A percentile compares a stretch with the other conserved stretches of the same genome.
These are phyloP conservation scores for Shiraia sp. DNA, from an alignment of 2,329 filamentous ascomycete genomes.

Conservation along the genomic window DNA sequence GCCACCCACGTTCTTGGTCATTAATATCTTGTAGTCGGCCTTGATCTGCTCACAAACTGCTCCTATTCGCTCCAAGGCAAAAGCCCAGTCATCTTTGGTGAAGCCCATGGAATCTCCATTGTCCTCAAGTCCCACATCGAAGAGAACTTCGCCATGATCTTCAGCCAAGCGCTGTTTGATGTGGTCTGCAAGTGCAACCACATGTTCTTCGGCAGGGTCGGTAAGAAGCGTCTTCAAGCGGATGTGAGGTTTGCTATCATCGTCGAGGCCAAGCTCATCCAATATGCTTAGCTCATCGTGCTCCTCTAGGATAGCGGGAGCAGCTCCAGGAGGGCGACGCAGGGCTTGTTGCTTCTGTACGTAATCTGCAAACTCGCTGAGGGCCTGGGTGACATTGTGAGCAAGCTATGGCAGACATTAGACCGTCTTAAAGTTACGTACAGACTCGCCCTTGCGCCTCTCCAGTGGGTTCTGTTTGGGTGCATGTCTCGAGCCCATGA, in stretches of 20 bases:
- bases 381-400: constrained; percentile 56
- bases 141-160: constrained; percentile 85
- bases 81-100: constrained; percentile 73
- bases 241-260: constrained; percentile 65
- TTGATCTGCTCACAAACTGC: constrained; percentile 66
- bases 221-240: constrained; percentile 78
- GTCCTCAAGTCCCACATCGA: constrained; percentile 91
- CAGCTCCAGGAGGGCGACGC: constrained; percentile 53
- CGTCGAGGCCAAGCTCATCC: constrained; percentile 74
- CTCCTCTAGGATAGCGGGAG: constrained; percentile 57
- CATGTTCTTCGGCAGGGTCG: constrained; percentile 57
- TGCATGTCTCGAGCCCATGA: constrained; percentile 44
- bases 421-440: constrained; percentile 48
- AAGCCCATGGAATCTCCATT: constrained; percentile 84
- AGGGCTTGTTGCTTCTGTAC: constrained; percentile 89
- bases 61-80: constrained; percentile 67
- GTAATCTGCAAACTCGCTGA: constrained; percentile 97
- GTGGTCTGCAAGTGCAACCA: constrained; percentile 66
- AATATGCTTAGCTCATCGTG: constrained; percentile 91
- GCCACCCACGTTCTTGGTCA: constrained; percentile 89
- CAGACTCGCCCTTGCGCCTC: constrained; percentile 83
- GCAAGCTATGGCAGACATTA: neutral
- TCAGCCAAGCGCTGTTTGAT: constrained; percentile 70
- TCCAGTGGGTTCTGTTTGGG: constrained; percentile 72
- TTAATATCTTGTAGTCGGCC: constrained; percentile 78